A percentile compares a stretch with the other conserved stretches of the same genome.
These are phyloP conservation scores for Calocybe gangraenosa DNA, from an alignment of 768 basidiomycete genomes.

Conservation along the genomic window DNA sequence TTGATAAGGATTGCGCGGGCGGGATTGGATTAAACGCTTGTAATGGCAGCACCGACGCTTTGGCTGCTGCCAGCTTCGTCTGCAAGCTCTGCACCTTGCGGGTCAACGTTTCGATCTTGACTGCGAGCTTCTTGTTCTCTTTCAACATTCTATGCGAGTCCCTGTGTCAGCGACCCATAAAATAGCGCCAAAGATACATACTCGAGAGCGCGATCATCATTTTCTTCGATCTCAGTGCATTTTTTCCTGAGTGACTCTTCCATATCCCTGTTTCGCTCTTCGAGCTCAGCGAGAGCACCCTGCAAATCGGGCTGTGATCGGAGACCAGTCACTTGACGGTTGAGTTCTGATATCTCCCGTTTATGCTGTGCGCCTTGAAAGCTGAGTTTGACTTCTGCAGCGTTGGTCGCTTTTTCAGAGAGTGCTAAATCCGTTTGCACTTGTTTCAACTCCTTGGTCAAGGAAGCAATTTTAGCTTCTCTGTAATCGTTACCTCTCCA, in stretches of 20 bases:
- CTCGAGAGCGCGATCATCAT: constrained; percentile 80
- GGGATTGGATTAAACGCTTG: constrained; percentile 7
- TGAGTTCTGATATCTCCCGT: constrained; percentile 54
- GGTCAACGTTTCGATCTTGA: constrained; percentile 66
- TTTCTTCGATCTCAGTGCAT: constrained; percentile 77
- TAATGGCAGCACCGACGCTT: constrained; percentile 29
- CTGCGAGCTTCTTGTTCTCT: constrained; percentile 71
- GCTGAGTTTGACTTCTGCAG: constrained; percentile 62
- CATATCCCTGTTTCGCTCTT: constrained; percentile 72
- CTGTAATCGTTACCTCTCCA: constrained; percentile 29
- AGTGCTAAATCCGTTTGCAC: constrained; percentile 41
- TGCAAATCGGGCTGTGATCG: constrained; percentile 53
- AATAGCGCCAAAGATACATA: constrained; percentile 31
- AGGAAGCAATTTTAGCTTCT: constrained; percentile 35
- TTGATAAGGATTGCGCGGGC: constrained; percentile 12
- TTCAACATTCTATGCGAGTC: constrained; percentile 56
- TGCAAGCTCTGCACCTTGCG: constrained; percentile 74
- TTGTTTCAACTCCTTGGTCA: constrained; percentile 38
- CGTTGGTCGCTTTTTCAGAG: constrained; percentile 54
- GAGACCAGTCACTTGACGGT: constrained; percentile 50
- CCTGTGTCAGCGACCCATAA: constrained; percentile 5
- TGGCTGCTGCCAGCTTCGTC: constrained; percentile 55
- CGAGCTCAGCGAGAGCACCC: constrained; percentile 51
- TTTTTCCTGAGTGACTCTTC: constrained; percentile 67
- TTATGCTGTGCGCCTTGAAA: constrained; percentile 65